phyloP scores from a whole-genome alignment of 805 yeast genomes.

The Myxozyma udenii region DNA sequence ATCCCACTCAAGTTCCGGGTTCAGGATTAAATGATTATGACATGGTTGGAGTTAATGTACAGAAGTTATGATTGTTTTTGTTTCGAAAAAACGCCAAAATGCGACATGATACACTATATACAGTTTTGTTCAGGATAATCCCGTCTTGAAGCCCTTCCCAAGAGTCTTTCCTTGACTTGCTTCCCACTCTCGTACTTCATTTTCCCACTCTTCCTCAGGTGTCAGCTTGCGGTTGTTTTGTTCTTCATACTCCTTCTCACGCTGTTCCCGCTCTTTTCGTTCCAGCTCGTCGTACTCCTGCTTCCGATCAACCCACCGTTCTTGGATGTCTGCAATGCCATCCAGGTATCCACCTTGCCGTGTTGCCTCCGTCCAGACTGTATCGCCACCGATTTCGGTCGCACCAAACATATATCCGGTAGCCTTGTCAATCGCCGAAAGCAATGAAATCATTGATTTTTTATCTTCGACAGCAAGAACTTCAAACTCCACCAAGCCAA shows the following conservation, averaged over 20 bases:
- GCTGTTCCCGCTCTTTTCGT: slow-evolving; percentile 45
- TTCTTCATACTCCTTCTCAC: slow-evolving; percentile 44
- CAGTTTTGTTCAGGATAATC: neutral
- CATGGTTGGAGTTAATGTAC: neutral
- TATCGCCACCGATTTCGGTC: slow-evolving; percentile 94
- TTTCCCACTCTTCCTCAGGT: slow-evolving; percentile 71
- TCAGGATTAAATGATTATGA: slow-evolving; percentile 9
- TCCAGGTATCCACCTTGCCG: slow-evolving; percentile 63
- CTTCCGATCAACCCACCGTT: slow-evolving; percentile 90
- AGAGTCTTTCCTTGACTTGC: slow-evolving; percentile 34
- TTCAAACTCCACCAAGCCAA: slow-evolving; percentile 80
- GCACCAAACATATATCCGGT: slow-evolving; percentile 92
- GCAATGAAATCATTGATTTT: slow-evolving; percentile 78
- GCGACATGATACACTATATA: too few species aligned
- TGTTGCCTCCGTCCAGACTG: slow-evolving; percentile 94
- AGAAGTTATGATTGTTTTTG: neutral
- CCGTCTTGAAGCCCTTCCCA: slow-evolving; percentile 9
- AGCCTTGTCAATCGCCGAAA: slow-evolving; percentile 80
- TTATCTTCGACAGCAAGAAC: slow-evolving; percentile 91
- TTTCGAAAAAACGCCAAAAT: too few species aligned
- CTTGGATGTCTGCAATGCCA: slow-evolving; percentile 73
- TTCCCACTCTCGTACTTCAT: slow-evolving; percentile 60
- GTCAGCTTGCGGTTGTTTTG: slow-evolving; percentile 42
- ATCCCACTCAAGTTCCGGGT: slow-evolving; percentile 26
- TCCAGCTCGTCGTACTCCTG: slow-evolving; percentile 68